Evolutionary conservation across 495 filamentous ascomycete genomes (phyloP).

Genomic region (Rostrohypoxylon terebratum): DNA sequence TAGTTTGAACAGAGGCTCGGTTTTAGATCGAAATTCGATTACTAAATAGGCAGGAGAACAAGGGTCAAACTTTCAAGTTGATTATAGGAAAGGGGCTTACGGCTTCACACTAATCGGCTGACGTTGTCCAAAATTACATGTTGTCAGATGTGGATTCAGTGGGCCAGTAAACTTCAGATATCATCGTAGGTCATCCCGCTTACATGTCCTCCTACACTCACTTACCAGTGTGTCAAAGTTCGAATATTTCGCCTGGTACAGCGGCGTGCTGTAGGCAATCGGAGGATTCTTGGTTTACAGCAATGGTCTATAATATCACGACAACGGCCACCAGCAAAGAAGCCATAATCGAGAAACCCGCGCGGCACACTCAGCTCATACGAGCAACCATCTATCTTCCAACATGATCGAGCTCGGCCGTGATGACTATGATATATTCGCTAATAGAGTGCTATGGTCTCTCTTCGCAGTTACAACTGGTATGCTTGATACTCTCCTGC

Average conservation of each 20-base stretch:
- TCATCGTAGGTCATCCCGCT: slow-evolving; percentile 18
- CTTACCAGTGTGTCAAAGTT: slow-evolving; percentile 16
- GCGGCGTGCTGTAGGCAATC: slow-evolving; percentile 10
- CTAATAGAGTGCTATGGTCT: slow-evolving; percentile 36
- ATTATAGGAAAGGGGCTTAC: slow-evolving; percentile 18
- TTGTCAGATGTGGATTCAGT: slow-evolving; percentile 13
- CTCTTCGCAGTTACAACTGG: slow-evolving; percentile 34
- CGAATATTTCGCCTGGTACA: not conserved
- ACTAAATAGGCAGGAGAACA: slow-evolving; percentile 4
- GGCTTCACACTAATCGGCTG: slow-evolving; percentile 15
- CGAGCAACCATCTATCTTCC: not conserved
- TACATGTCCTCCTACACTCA: not conserved
- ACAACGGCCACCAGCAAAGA: slow-evolving; percentile 1
- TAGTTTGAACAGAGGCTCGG: slow-evolving; percentile 3
- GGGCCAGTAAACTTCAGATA: slow-evolving; percentile 22
- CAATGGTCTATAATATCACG: not conserved
- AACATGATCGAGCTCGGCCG: slow-evolving; percentile 36
- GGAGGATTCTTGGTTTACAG: slow-evolving; percentile 6
- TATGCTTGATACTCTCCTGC: slow-evolving; percentile 4
- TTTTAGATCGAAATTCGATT: slow-evolving; percentile 27
- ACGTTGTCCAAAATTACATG: slow-evolving; percentile 14
- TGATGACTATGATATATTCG: slow-evolving; percentile 39
- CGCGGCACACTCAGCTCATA: not conserved
- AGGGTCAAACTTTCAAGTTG: not conserved
- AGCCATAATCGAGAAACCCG: not conserved